These are phyloP conservation scores for Cardiospermum halicacabum DNA, from an alignment of 345 rosid genomes.

Conservation along the genomic window DNA sequence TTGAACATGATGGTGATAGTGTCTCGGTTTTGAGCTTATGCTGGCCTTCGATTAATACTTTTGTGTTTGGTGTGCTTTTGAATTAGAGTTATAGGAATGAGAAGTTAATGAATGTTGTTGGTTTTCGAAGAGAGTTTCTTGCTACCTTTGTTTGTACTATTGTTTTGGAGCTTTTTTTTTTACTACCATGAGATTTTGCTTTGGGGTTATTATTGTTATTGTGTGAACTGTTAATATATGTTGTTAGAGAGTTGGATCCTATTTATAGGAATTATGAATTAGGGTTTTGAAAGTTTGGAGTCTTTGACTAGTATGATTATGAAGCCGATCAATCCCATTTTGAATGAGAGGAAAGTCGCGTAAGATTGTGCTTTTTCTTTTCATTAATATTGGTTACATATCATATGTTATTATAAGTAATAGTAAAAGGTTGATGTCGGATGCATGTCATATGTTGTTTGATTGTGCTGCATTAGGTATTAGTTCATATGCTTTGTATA, in stretches of 20 bases:
- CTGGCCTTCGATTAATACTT: conserved; percentile 89
- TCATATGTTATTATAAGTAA: conserved; percentile 92
- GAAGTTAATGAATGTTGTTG: conserved; percentile 50
- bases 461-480: conserved; percentile 98
- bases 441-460: conserved; percentile 97
- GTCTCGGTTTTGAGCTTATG: conserved; percentile 56
- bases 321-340: conserved; percentile 75
- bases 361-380: conserved; percentile 83
- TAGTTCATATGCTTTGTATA: conserved; percentile 87
- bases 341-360: conserved; percentile 94
- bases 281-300: conserved; percentile 63
- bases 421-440: conserved; percentile 92
- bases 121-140: conserved; percentile 61
- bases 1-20: conserved; percentile 37
- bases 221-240: conserved; percentile 68
- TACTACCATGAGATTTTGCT: conserved; percentile 82
- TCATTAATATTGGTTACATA: conserved; percentile 88
- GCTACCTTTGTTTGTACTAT: conserved; percentile 71
- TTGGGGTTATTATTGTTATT: conserved; percentile 69
- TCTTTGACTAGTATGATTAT: conserved; percentile 41
- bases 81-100: conserved; percentile 70
- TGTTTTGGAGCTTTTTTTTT: conserved; percentile 69
- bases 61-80: conserved; percentile 81
- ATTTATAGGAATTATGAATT: conserved; percentile 41
- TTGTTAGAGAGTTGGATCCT: conserved; percentile 67